phyloP scores from a whole-genome alignment of 2,329 filamentous ascomycete genomes.

The Graphium sp. region DNA sequence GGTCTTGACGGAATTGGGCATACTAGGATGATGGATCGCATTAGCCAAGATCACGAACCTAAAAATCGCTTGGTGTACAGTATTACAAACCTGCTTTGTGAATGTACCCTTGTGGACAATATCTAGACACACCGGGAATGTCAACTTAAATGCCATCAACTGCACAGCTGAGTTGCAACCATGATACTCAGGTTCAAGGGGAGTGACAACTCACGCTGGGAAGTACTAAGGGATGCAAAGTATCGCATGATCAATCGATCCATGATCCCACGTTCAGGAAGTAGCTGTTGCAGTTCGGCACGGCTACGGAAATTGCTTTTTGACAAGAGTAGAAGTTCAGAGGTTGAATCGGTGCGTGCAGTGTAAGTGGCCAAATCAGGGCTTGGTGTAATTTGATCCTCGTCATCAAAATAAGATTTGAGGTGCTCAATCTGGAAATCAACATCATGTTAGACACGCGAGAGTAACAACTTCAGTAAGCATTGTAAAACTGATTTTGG shows the following conservation, averaged over 20 bases:
- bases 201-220: constrained; percentile 22
- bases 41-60: neutral
- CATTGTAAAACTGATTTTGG: too few species aligned
- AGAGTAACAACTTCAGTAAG: too few species aligned
- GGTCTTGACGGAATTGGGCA: constrained; percentile 28
- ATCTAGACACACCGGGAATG: constrained; percentile 19
- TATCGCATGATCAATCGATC: constrained; percentile 35
- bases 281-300: constrained; percentile 25
- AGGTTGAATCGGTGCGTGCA: constrained; percentile 12
- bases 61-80: neutral
- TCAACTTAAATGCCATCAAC: constrained; percentile 4
- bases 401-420: constrained; percentile 37
- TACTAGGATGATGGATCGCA: constrained; percentile 22
- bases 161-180: neutral
- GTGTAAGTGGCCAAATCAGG: too few species aligned
- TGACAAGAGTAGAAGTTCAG: constrained; percentile 25
- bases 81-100: constrained; percentile 17
- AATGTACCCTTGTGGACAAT: constrained; percentile 36
- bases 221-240: constrained; percentile 34
- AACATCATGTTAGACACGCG: neutral
- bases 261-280: constrained; percentile 27
- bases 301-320: constrained; percentile 20
- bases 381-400: constrained; percentile 14
- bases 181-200: neutral
- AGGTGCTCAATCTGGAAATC: constrained; percentile 35